phyloP scores from a whole-genome alignment of 495 filamentous ascomycete species.

The Pyrenula aspistea region DNA sequence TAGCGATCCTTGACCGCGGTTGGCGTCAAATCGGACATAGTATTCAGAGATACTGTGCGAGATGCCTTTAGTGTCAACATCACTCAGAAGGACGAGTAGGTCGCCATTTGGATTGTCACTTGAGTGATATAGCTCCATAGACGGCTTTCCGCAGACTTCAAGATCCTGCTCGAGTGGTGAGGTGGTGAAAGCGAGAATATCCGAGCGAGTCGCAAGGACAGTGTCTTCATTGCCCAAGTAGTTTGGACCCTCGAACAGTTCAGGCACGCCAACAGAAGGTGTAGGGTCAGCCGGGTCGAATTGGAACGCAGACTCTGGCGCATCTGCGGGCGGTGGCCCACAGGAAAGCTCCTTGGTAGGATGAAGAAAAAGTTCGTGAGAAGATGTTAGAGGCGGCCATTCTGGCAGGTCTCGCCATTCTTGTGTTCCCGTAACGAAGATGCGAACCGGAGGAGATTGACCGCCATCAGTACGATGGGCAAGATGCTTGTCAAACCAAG shows the following conservation, averaged over 20 bases:
- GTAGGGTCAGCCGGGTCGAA: slow-evolving; percentile 19
- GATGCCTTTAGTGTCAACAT: slow-evolving; percentile 14
- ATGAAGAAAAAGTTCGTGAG: slow-evolving; percentile 15
- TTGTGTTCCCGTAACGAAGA: too few species aligned
- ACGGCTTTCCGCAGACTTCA: slow-evolving; percentile 13
- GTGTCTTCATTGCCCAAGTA: slow-evolving; percentile 14
- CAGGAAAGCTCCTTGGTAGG: slow-evolving; percentile 2
- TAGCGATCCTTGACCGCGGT: slow-evolving; percentile 5
- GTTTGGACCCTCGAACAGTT: not conserved
- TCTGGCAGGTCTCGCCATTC: too few species aligned
- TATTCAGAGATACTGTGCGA: slow-evolving; percentile 16
- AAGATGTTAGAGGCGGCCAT: too few species aligned
- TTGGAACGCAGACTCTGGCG: slow-evolving; percentile 10
- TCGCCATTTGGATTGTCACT: slow-evolving; percentile 18
- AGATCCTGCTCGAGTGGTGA: slow-evolving; percentile 13
- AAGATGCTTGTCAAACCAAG: too few species aligned
- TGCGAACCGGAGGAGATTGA: too few species aligned
- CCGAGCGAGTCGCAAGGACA: slow-evolving; percentile 11
- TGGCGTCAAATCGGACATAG: slow-evolving; percentile 8
- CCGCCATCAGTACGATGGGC: too few species aligned
- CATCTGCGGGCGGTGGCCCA: slow-evolving; percentile 4
- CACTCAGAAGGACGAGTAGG: slow-evolving; percentile 17
- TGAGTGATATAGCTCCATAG: slow-evolving; percentile 10
- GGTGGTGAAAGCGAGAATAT: slow-evolving; percentile 17
- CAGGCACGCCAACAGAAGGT: slow-evolving; percentile 14